These are phyloP conservation scores for Arctostaphylos glauca DNA, from an alignment of 148 eudicot genomes.

Conservation along the genomic window DNA sequence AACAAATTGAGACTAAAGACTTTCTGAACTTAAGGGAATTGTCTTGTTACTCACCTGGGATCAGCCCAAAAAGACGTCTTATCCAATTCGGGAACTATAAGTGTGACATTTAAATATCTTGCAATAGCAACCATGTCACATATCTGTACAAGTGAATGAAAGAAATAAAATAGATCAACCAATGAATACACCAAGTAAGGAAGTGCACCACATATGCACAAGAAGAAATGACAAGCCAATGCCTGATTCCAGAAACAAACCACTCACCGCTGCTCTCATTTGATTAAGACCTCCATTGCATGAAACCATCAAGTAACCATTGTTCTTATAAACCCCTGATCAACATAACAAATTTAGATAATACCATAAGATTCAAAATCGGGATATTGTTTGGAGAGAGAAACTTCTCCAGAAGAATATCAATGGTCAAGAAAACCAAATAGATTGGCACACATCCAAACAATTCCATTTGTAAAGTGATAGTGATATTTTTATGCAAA, in stretches of 20 bases:
- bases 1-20: neutral
- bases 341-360: constrained; percentile 11
- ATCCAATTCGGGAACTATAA: constrained; percentile 92
- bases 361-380: neutral
- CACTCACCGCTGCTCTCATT: constrained; percentile 95
- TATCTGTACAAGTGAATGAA: constrained; percentile 48
- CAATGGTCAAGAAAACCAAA: neutral
- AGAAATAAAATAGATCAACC: constrained; percentile 2
- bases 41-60: constrained; percentile 71
- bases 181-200: neutral
- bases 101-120: constrained; percentile 92
- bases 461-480: neutral
- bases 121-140: constrained; percentile 99
- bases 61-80: constrained; percentile 97
- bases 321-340: constrained; percentile 89
- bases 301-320: constrained; percentile 94
- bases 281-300: constrained; percentile 99
- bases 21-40: constrained; percentile 17
- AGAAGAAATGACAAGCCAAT: constrained; percentile 8
- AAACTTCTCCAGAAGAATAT: neutral
- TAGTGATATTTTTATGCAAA: neutral
- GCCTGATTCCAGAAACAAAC: constrained; percentile 5
- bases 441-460: neutral
- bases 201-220: constrained; percentile 1
- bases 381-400: neutral